Conservation (phyloP, 495 filamentous ascomycete species). For the Sporormia fimetaria region DNA sequence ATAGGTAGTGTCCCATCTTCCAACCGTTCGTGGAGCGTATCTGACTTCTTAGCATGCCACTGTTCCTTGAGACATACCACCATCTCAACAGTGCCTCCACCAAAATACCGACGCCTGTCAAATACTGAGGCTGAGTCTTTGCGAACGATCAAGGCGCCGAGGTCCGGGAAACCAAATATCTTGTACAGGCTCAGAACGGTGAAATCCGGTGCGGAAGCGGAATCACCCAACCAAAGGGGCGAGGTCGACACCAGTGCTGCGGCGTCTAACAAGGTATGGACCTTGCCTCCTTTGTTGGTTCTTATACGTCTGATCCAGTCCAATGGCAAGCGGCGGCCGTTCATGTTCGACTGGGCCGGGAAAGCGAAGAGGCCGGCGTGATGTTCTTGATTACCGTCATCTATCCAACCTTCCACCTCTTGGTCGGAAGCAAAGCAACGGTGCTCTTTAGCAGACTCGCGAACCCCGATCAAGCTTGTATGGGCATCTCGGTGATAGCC, state of each 20-base stretch:
- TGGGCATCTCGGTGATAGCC: constrained; percentile 76
- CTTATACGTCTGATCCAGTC: constrained; percentile 54
- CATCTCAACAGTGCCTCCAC: constrained; percentile 92
- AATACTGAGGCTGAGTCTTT: constrained; percentile 56
- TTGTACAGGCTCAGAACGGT: constrained; percentile 89
- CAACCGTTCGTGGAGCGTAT: constrained; percentile 63
- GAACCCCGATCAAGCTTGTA: constrained; percentile 75
- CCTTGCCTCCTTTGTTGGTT: constrained; percentile 21
- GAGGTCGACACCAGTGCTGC: constrained; percentile 70
- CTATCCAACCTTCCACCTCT: constrained; percentile 56
- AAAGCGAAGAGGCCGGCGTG: constrained; percentile 56
- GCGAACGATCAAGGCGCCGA: constrained; percentile 77
- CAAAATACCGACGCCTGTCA: constrained; percentile 63
- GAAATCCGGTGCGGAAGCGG: constrained; percentile 63
- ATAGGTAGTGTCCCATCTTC: constrained; percentile 88
- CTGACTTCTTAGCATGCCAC: constrained; percentile 64
- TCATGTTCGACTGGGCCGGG: constrained; percentile 89
- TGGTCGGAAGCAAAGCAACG: constrained; percentile 55
- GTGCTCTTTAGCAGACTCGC: constrained; percentile 54
- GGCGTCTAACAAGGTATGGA: constrained; percentile 81
- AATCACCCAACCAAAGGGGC: constrained; percentile 56
- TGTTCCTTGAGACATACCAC: constrained; percentile 48
- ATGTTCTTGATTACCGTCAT: constrained; percentile 4
- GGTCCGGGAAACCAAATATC: constrained; percentile 90
- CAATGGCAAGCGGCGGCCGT: constrained; percentile 65